These are phyloP conservation scores for Phytophthora nicotianae DNA, from an alignment of 352 stramenopile species.

Conservation along the genomic window DNA sequence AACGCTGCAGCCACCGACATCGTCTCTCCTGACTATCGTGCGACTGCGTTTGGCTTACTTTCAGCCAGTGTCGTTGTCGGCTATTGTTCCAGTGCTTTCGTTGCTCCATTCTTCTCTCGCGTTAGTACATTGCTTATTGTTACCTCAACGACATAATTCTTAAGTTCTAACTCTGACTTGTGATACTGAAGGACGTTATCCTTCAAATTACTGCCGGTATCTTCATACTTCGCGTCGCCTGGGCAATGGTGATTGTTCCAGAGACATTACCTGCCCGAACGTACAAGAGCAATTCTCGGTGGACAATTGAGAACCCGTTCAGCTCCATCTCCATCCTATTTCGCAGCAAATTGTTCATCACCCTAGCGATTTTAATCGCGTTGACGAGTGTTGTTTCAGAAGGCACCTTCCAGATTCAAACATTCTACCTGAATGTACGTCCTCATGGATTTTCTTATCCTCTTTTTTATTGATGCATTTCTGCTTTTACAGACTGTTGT, in stretches of 20 bases:
- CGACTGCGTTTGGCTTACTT: constrained; percentile 40
- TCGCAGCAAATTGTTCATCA: constrained; percentile 62
- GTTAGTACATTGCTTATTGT: not conserved
- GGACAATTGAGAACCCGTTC: not conserved
- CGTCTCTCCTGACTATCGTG: constrained; percentile 50
- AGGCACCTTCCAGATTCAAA: constrained; percentile 39
- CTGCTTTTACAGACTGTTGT: not conserved
- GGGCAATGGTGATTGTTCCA: not conserved
- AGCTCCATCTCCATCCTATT: not conserved
- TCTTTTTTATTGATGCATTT: not conserved
- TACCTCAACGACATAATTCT: too few relatives aligned
- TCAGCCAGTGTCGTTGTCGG: not conserved
- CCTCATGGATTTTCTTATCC: not conserved
- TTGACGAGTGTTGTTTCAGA: constrained; percentile 60
- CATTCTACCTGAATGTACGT: not conserved
- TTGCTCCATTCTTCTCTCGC: not conserved
- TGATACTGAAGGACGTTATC: not conserved
- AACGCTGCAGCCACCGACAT: constrained; percentile 48
- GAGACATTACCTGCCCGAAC: not conserved
- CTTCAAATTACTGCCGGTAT: not conserved
- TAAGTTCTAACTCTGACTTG: not conserved
- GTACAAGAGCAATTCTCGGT: not conserved
- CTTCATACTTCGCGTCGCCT: not conserved
- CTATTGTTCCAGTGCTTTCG: not conserved
- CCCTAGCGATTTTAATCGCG: constrained; percentile 38